These are phyloP conservation scores for Ceratocystis cubensis DNA, from an alignment of 2,329 filamentous ascomycete species.

Conservation along the genomic window DNA sequence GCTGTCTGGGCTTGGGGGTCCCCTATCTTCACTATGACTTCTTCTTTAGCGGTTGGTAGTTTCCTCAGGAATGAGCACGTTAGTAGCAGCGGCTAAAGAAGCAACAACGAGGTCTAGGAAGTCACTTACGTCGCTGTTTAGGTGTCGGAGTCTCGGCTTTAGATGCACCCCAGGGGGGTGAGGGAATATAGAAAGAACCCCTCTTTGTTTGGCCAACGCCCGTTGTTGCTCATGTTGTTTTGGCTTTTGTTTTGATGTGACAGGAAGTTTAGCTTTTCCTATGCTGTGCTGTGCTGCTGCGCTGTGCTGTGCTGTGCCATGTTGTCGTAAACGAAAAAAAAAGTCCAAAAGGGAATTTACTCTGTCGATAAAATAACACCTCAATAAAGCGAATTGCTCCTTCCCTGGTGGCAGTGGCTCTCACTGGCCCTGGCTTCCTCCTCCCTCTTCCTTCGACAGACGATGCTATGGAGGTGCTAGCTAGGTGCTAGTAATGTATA, in stretches of 20 bases:
- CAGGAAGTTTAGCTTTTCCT: not conserved
- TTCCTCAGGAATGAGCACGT: not conserved
- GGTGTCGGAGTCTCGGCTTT: no score
- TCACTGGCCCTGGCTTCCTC: slow-evolving; percentile 9
- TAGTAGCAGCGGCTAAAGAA: not conserved
- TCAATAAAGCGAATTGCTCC: slow-evolving; percentile 8
- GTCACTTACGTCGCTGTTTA: not conserved
- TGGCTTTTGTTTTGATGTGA: slow-evolving; percentile 3
- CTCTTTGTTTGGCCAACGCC: not conserved
- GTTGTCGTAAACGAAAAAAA: not conserved
- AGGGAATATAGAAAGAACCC: not conserved
- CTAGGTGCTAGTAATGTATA: not conserved
- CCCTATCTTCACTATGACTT: not conserved
- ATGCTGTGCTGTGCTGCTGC: not conserved
- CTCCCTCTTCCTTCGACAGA: slow-evolving; percentile 7
- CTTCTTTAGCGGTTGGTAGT: not conserved
- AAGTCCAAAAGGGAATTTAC: not conserved
- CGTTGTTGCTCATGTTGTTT: not conserved
- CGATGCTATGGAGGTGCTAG: not conserved
- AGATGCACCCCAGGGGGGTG: not conserved
- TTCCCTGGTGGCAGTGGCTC: slow-evolving; percentile 8
- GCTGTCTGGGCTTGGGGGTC: not conserved
- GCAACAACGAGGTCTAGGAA: not conserved
- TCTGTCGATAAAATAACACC: not conserved
- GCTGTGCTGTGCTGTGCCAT: no score